Conservation (phyloP, 768 basidiomycete species). For the Mycena belliarum region DNA sequence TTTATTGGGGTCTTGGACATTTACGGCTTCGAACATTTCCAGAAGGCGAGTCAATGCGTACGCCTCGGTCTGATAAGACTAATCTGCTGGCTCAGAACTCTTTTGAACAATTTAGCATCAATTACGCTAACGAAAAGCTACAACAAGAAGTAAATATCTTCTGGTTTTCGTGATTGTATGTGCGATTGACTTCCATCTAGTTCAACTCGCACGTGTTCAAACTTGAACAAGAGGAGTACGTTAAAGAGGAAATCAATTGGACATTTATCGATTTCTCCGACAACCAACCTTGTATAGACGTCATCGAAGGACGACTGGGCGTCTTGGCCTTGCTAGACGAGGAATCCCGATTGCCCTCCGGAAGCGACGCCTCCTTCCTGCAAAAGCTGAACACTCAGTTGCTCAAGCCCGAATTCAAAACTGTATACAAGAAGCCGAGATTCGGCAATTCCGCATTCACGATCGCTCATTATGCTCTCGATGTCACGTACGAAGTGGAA, state of each 20-base stretch:
- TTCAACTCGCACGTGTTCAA: conserved; percentile 99
- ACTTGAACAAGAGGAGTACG: conserved; percentile 98
- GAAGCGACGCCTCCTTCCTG: conserved; percentile 89
- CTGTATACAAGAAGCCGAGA: conserved; percentile 97
- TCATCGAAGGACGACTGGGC: conserved; percentile 96
- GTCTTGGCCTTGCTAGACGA: conserved; percentile 94
- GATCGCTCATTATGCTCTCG: conserved; percentile 95
- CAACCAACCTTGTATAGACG: conserved; percentile 98
- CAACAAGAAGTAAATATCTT: conserved; percentile 84
- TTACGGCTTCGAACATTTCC: conserved; percentile 96
- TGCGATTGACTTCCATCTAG: conserved; percentile 42
- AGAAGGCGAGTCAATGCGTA: conserved; percentile 59
- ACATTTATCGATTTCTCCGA: conserved; percentile 99
- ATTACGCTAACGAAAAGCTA: conserved; percentile 97
- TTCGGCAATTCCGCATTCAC: conserved; percentile 98
- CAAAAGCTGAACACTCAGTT: conserved; percentile 90
- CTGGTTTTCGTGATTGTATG: background rate
- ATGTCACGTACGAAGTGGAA: conserved; percentile 98
- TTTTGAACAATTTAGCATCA: conserved; percentile 99
- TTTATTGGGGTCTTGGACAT: conserved; percentile 99
- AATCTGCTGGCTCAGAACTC: conserved; percentile 55
- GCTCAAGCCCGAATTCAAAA: conserved; percentile 79
- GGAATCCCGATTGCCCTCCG: conserved; percentile 94
- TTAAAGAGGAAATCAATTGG: conserved; percentile 99
- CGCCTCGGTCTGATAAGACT: background rate